Base-by-base conservation (phyloP, 495 filamentous ascomycete species). In the Diplogelasinospora grovesii region DNA sequence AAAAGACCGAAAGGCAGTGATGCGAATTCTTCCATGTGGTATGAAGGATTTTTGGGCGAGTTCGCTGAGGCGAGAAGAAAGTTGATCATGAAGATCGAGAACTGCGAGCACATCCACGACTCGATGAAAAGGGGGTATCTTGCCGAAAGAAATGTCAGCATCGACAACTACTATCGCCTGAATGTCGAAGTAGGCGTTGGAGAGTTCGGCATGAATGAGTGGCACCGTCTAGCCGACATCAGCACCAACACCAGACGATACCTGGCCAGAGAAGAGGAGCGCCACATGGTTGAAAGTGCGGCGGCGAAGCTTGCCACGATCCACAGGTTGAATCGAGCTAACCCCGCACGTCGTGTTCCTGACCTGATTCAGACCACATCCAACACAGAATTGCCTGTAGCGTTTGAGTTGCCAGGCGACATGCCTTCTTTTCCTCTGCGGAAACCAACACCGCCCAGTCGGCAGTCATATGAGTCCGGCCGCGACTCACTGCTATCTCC, bases 161-260 rank as follows among this genome's bases (percentile, higher is more conserved):
- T 80, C 33, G 89, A 95, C 40, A 89, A 95, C 60, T 98, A 98
- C 71, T 94, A 88, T 62, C 84, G 92, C n/a, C 71, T 95, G 19
- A 98, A 98, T 46, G 92, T 96, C 18, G 90, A 97, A 54, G 84
- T 95, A 4, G 93, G 92, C 0, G 93, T 98, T 16, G 92, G 92
- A 28, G 93, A 98, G 54, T 96, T 96, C 57, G 90, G 86, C 34
- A 95, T 98, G 86, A 97, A 97, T 57, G 92, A 97, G 56, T 98
- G 92, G 90, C 79, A 86, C 55, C 79, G 92, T 4, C 69, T 98
- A 10, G 81, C 84, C 22, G 90, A 97, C 28, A 96, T 98, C 61
- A 89, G 83, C 63, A 95, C 87, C 24, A 86, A 81, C 56, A 97
- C 92, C 0, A 75, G 84, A 28, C 77, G 78, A 39, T 98, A 97